Evolutionary conservation across 2,329 filamentous ascomycete species (phyloP).

Genomic region (Apiospora arundinis): DNA sequence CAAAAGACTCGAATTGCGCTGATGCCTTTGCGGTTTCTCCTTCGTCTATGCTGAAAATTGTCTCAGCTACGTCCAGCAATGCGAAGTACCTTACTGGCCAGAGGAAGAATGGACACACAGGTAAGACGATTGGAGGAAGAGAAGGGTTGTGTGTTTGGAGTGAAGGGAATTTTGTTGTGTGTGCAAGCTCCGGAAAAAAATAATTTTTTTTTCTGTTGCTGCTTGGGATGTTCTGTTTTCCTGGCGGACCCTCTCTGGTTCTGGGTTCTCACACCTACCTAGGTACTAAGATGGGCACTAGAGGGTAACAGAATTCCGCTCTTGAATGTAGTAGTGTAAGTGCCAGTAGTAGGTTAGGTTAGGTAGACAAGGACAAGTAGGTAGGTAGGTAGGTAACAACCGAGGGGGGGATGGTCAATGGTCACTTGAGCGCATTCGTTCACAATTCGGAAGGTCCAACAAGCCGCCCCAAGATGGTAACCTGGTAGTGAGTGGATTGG

Average conservation of each 20-base stretch:
- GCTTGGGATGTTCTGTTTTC: conserved; percentile 6
- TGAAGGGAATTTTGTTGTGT: conserved; percentile 25
- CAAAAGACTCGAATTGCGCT: conserved; percentile 14
- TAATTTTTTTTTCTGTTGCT: conserved; percentile 23
- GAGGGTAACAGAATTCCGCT: conserved; percentile 19
- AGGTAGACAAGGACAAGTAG: too few species aligned
- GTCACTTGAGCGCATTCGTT: conserved; percentile 14
- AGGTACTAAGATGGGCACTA: conserved; percentile 10
- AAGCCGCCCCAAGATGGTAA: conserved; percentile 19
- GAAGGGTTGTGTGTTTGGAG: conserved; percentile 25
- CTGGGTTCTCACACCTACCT: neutral
- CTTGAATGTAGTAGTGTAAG: neutral
- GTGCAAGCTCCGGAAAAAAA: conserved; percentile 24
- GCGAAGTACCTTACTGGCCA: conserved; percentile 22
- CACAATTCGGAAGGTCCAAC: conserved; percentile 19
- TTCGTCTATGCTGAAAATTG: conserved; percentile 17
- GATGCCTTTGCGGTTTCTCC: conserved; percentile 16
- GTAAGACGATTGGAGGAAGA: conserved; percentile 22
- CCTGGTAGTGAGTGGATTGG: conserved; percentile 18
- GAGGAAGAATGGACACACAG: conserved; percentile 24
- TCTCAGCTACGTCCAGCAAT: conserved; percentile 22
- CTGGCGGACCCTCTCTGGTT: conserved; percentile 16
- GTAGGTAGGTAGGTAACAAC: conserved; percentile 8
- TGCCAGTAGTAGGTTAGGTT: too few species aligned
- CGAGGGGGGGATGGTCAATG: conserved; percentile 7